phyloP scores from a whole-genome alignment of 2,329 filamentous ascomycete species.

The Trichoderma afroharzianum region DNA sequence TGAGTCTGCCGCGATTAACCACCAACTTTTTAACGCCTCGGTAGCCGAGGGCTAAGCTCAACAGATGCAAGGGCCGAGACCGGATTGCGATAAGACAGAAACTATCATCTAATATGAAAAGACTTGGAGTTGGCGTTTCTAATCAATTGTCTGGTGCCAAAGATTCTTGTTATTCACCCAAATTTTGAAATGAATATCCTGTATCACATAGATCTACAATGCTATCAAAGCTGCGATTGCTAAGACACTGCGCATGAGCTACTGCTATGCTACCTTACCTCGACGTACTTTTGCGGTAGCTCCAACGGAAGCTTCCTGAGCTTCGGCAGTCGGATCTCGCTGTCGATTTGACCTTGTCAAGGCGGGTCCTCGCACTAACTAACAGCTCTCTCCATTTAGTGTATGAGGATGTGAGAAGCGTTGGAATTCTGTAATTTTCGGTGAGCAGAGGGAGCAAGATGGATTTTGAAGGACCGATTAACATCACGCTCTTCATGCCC shows the following conservation, averaged over 20 bases:
- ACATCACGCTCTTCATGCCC: neutral
- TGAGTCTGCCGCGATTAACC: slow-evolving; percentile 7
- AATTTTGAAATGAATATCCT: neutral
- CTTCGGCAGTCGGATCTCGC: slow-evolving; percentile 12
- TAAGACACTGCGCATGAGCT: neutral
- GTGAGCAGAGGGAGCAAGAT: neutral
- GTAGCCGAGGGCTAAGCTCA: slow-evolving; percentile 6
- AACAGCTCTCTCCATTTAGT: neutral
- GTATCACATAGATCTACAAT: neutral
- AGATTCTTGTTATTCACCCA: neutral
- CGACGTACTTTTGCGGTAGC: neutral
- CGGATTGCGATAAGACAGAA: neutral
- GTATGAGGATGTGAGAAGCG: neutral
- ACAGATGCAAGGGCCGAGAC: slow-evolving; percentile 1
- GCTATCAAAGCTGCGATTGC: too few species aligned
- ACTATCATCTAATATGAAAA: neutral
- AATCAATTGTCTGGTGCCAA: neutral
- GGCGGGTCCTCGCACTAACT: neutral
- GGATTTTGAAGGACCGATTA: too few species aligned
- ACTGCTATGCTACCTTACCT: neutral
- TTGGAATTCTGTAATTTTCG: neutral
- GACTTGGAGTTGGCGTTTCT: neutral
- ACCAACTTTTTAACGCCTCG: neutral
- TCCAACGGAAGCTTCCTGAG: neutral
- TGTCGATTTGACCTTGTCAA: neutral